A percentile compares a stretch with the other conserved stretches of the same genome.
Evolutionary conservation across 305 asterid genomes (phyloP).

Genomic region (Plantago coronopus): DNA sequence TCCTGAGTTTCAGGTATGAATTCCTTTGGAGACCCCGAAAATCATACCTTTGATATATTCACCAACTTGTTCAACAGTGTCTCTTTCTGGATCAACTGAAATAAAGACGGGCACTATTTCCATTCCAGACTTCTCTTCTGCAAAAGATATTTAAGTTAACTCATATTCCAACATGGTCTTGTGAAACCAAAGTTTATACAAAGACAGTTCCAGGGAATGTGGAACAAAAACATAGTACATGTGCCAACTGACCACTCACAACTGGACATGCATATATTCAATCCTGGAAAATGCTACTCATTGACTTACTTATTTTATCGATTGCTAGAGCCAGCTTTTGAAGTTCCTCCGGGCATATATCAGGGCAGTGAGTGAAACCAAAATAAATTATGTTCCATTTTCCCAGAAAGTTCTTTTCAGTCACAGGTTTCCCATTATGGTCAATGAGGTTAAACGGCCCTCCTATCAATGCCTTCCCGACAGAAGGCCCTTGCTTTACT

Average conservation of each 20-base stretch:
- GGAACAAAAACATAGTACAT: not conserved
- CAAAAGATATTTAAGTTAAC: constrained; percentile 17
- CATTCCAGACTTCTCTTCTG: constrained; percentile 72
- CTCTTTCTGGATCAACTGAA: constrained; percentile 96
- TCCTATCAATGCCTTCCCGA: constrained; percentile 84
- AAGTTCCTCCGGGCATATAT: constrained; percentile 95
- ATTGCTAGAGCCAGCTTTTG: constrained; percentile 79
- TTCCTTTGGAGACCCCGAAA: constrained; percentile 11
- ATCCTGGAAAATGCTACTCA: constrained; percentile 4
- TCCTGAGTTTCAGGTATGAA: not conserved
- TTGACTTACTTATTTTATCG: constrained; percentile 74
- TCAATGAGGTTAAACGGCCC: constrained; percentile 87
- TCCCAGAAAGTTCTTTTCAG: constrained; percentile 75
- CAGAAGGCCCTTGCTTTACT: constrained; percentile 75
- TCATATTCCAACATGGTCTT: not conserved
- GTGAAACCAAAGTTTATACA: not conserved
- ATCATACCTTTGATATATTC: constrained; percentile 80
- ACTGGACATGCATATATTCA: not conserved
- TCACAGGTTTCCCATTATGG: constrained; percentile 74
- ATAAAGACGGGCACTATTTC: constrained; percentile 80
- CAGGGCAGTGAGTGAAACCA: constrained; percentile 97
- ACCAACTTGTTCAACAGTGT: constrained; percentile 77
- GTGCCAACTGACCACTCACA: not conserved
- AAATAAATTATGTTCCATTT: constrained; percentile 79
- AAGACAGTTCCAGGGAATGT: not conserved